Percentiles rank a stretch among this genome's conserved stretches.
phyloP scores from a whole-genome alignment of 2,329 filamentous ascomycete species.

The Diaporthe citrichinensis region DNA sequence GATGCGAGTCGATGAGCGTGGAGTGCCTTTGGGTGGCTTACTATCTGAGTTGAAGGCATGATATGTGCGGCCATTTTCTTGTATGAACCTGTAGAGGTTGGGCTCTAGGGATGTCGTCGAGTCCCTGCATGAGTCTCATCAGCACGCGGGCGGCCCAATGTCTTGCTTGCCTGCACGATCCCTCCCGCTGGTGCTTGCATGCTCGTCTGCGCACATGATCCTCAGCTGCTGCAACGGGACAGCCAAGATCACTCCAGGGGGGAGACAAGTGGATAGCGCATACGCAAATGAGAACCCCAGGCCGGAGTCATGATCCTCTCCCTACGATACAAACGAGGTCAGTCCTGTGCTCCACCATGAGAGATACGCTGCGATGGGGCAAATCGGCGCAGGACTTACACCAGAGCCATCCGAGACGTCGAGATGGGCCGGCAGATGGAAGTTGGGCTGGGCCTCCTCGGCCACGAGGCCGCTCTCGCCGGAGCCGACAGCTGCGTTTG shows the following conservation, averaged over 20 bases:
- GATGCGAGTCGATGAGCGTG: background rate
- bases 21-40: conserved; percentile 39
- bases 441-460: background rate
- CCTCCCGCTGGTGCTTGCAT: background rate
- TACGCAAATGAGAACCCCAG: conserved; percentile 37
- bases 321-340: background rate
- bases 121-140: conserved; percentile 42
- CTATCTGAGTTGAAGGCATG: conserved; percentile 51
- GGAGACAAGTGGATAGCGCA: background rate
- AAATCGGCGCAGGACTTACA: background rate
- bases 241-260: background rate
- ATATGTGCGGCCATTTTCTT: conserved; percentile 51
- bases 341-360: background rate
- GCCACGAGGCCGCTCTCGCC: conserved; percentile 9
- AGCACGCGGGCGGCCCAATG: background rate
- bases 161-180: background rate
- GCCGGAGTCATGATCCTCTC: conserved; percentile 37
- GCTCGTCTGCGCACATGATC: background rate
- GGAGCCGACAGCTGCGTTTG: background rate
- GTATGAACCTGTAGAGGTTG: conserved; percentile 48
- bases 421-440: conserved; percentile 26
- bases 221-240: background rate
- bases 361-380: background rate
- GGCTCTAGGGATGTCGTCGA: conserved; percentile 49
- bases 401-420: conserved; percentile 37